phyloP scores from a whole-genome alignment of 768 basidiomycete species.

The Pulveroboletus ravenelii region DNA sequence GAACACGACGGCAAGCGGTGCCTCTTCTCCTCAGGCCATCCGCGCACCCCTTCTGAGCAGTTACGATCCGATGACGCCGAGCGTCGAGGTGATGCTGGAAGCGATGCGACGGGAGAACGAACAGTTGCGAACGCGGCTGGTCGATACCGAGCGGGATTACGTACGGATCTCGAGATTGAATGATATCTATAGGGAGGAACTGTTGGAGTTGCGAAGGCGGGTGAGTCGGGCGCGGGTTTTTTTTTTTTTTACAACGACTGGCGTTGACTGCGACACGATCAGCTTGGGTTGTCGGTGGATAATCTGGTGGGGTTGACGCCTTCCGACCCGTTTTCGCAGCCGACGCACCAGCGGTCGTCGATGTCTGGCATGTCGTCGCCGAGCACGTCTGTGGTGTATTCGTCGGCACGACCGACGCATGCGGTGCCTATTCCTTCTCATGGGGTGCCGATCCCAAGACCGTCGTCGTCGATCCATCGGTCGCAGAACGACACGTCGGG shows the following conservation, averaged over 20 bases:
- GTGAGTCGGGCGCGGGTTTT: conserved; percentile 46
- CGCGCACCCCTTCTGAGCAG: conserved; percentile 4
- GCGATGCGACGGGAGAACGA: conserved; percentile 80
- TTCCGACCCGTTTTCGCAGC: conserved; percentile 65
- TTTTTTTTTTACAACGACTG: background rate
- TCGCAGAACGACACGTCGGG: conserved; percentile 45
- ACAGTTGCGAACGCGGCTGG: conserved; percentile 57
- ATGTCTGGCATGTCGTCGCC: conserved; percentile 34
- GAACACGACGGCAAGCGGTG: conserved; percentile 1
- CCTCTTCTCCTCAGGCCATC: background rate
- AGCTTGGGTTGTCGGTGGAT: conserved; percentile 46
- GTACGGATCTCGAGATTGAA: conserved; percentile 70
- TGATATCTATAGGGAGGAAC: conserved; percentile 80
- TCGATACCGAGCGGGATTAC: conserved; percentile 74
- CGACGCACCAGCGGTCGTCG: conserved; percentile 56
- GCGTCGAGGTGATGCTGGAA: conserved; percentile 61
- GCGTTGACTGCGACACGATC: background rate
- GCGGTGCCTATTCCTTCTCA: conserved; percentile 67
- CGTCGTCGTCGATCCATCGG: conserved; percentile 58
- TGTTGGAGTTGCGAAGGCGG: conserved; percentile 70
- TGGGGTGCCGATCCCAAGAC: conserved; percentile 74
- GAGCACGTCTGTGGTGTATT: conserved; percentile 20
- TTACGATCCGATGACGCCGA: conserved; percentile 34
- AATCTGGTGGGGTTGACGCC: conserved; percentile 69
- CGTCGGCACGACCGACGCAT: conserved; percentile 32